Percentiles rank a stretch among this genome's conserved stretches.
Evolutionary conservation across 2,329 filamentous ascomycete genomes (phyloP).

Genomic region (Claviceps cyperi): DNA sequence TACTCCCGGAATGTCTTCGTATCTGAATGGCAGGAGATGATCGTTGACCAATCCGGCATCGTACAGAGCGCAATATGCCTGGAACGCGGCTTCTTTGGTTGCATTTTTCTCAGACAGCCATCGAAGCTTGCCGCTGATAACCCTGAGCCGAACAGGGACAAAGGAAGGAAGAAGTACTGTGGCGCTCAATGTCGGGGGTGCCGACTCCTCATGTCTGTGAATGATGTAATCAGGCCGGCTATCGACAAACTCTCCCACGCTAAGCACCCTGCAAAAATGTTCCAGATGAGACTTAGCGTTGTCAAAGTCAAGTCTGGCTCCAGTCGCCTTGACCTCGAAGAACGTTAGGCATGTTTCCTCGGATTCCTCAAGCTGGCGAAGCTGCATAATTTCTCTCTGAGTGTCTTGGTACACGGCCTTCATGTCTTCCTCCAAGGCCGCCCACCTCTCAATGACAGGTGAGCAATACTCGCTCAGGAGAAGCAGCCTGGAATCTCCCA

Average conservation of each 20-base stretch:
- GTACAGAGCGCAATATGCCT: conserved; percentile 60
- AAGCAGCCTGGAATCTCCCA: conserved; percentile 34
- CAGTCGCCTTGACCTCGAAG: conserved; percentile 27
- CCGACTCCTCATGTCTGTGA: conserved; percentile 19
- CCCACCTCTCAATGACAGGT: conserved; percentile 36
- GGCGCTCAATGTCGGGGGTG: conserved; percentile 28
- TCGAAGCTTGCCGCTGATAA: conserved; percentile 10
- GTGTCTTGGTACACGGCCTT: conserved; percentile 54
- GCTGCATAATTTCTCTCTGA: conserved; percentile 30
- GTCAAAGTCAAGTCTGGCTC: conserved; percentile 56
- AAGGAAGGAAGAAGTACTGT: conserved; percentile 57
- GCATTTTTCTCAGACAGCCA: conserved; percentile 64
- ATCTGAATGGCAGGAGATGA: conserved; percentile 52
- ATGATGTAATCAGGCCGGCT: conserved; percentile 53
- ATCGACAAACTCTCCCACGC: conserved; percentile 45
- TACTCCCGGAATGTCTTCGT: conserved; percentile 25
- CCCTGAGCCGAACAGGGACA: conserved; percentile 34
- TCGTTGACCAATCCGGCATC: conserved; percentile 60
- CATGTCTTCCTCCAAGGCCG: conserved; percentile 57
- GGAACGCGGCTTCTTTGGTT: conserved; percentile 68
- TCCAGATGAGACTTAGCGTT: conserved; percentile 64
- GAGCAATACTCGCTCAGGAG: conserved; percentile 25
- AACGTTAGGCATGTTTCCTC: conserved; percentile 11
- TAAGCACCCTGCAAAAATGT: conserved; percentile 61
- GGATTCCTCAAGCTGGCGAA: conserved; percentile 33